phyloP scores from a whole-genome alignment of 495 filamentous ascomycete genomes.

The Hypoxylon crocopeplum region DNA sequence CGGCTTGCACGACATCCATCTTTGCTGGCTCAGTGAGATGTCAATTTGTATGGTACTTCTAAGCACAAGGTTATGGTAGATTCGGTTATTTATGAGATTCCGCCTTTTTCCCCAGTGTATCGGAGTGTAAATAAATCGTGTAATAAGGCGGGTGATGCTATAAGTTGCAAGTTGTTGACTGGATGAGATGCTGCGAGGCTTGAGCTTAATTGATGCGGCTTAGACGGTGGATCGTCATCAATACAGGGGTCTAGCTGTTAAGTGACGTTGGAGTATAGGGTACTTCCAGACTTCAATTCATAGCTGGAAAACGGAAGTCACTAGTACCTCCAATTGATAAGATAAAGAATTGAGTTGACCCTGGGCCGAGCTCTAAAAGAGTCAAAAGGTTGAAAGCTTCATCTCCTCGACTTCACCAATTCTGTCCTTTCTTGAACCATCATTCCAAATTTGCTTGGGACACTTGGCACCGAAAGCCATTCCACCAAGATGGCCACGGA shows the following conservation, averaged over 20 bases:
- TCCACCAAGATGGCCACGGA: conserved; percentile 43
- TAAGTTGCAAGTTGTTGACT: not conserved
- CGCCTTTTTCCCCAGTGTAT: too few species aligned
- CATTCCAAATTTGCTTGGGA: conserved; percentile 1
- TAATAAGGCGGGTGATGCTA: too few species aligned
- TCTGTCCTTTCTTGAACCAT: not conserved
- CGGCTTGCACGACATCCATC: conserved; percentile 94
- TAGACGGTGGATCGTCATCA: conserved; percentile 29
- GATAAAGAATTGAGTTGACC: conserved; percentile 33
- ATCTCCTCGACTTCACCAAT: conserved; percentile 10
- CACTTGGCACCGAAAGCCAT: not conserved
- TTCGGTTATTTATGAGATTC: conserved; percentile 5
- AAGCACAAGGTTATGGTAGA: conserved; percentile 5
- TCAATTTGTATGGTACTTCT: too few species aligned
- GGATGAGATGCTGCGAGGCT: not conserved
- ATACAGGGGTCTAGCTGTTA: conserved; percentile 20
- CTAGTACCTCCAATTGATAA: conserved; percentile 34
- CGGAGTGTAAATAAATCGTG: too few species aligned
- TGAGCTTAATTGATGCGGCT: conserved; percentile 18
- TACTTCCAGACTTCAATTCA: not conserved
- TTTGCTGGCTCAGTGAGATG: too few species aligned
- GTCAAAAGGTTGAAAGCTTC: conserved; percentile 15
- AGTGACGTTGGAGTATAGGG: conserved; percentile 22
- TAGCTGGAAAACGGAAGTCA: not conserved
- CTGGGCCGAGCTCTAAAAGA: conserved; percentile 11